Evolutionary conservation across 129 eudicot genomes (phyloP).

Genomic region (Saussurea involucrata): DNA sequence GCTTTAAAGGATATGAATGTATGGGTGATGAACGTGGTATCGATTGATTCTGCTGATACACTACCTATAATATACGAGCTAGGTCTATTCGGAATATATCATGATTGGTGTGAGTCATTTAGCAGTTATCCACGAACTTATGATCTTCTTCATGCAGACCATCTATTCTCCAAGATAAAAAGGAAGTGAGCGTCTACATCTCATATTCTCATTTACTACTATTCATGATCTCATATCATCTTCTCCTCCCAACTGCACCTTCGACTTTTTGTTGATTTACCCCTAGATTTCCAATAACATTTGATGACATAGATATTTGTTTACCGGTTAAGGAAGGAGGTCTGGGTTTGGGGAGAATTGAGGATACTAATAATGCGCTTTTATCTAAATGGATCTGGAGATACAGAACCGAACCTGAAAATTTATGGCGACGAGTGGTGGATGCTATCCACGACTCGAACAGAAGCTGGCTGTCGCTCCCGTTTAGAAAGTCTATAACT

Average conservation of each 20-base stretch:
- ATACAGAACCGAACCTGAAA: too few species aligned
- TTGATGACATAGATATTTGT: too few species aligned
- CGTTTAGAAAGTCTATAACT: too few species aligned
- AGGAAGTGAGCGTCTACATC: neutral
- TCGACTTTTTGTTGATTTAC: neutral
- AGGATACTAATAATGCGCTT: too few species aligned
- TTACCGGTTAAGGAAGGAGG: too few species aligned
- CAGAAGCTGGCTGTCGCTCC: too few species aligned
- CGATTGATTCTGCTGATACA: slow-evolving; percentile 35
- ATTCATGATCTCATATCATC: neutral
- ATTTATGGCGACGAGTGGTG: too few species aligned
- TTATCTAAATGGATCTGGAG: too few species aligned
- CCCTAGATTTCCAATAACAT: neutral
- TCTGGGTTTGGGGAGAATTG: too few species aligned
- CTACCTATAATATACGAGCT: slow-evolving; percentile 38
- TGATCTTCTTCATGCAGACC: slow-evolving; percentile 43
- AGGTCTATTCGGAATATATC: slow-evolving; percentile 38
- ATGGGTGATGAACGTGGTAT: slow-evolving; percentile 45
- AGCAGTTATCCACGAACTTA: slow-evolving; percentile 37
- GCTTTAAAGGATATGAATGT: slow-evolving; percentile 31
- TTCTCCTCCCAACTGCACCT: too few species aligned
- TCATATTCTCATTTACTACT: too few species aligned
- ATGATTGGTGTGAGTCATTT: slow-evolving; percentile 43
- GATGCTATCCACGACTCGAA: too few species aligned
- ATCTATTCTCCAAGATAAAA: slow-evolving; percentile 35